These are phyloP conservation scores for Lachnellula hyalina DNA, from an alignment of 2,329 filamentous ascomycete species.

Conservation along the genomic window DNA sequence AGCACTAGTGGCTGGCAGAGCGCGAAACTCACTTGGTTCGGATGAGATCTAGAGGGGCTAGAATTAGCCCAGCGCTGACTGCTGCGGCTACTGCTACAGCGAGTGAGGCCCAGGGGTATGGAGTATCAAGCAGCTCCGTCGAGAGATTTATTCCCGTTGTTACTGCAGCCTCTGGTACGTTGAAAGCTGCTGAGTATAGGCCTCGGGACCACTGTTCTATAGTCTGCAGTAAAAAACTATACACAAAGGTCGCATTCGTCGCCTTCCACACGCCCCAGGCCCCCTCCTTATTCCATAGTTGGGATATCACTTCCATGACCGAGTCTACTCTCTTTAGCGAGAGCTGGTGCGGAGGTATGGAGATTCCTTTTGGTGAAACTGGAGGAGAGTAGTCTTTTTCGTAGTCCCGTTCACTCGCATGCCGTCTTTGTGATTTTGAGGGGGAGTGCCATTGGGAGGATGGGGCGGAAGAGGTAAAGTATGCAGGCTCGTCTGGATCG, in stretches of 20 bases:
- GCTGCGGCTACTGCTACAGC: conserved; percentile 62
- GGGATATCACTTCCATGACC: conserved; percentile 77
- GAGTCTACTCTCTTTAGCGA: conserved; percentile 71
- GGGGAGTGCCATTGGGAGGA: conserved; percentile 37
- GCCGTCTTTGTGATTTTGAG: conserved; percentile 33
- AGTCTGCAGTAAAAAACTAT: conserved; percentile 78
- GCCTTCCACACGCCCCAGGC: conserved; percentile 93
- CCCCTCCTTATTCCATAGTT: conserved; percentile 85
- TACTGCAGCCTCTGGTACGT: conserved; percentile 77
- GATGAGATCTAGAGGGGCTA: conserved; percentile 85
- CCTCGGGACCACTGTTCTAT: conserved; percentile 90
- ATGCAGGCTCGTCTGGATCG: conserved; percentile 73
- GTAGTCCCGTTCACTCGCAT: conserved; percentile 24
- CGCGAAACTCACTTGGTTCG: conserved; percentile 56
- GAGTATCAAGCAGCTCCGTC: conserved; percentile 69
- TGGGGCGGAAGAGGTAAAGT: conserved; percentile 65
- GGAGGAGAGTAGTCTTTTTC: conserved; percentile 25
- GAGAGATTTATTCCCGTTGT: conserved; percentile 35
- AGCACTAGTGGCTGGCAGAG: not conserved
- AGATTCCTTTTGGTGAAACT: conserved; percentile 35
- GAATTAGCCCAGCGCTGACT: conserved; percentile 68
- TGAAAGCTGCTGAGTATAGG: conserved; percentile 83
- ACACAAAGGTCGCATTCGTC: conserved; percentile 88
- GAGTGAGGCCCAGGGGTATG: conserved; percentile 76
- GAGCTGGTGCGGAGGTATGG: conserved; percentile 52